These are phyloP conservation scores for Batkoa obscura DNA, from an alignment of 371 early-diverging fungal species.

Conservation along the genomic window DNA sequence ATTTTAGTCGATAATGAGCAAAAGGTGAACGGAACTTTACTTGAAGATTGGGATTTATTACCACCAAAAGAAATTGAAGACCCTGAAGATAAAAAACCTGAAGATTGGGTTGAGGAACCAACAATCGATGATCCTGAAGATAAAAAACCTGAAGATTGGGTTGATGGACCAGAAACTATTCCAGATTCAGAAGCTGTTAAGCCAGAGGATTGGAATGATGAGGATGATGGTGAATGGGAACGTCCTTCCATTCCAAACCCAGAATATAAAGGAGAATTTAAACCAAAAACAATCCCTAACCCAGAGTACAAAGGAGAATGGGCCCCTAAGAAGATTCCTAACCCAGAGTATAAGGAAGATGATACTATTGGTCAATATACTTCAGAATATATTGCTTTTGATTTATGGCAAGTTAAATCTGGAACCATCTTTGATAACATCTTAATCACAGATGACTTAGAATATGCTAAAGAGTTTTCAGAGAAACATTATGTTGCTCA, in stretches of 20 bases:
- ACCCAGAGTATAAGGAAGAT: slow-evolving; percentile 83
- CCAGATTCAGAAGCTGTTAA: slow-evolving; percentile 70
- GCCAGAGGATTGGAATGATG: slow-evolving; percentile 86
- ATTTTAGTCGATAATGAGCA: slow-evolving; percentile 38
- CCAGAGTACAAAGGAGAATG: slow-evolving; percentile 91
- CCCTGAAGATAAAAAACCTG: slow-evolving; percentile 77
- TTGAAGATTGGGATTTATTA: slow-evolving; percentile 73
- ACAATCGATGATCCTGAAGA: slow-evolving; percentile 76
- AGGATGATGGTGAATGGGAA: slow-evolving; percentile 77
- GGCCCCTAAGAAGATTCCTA: slow-evolving; percentile 73
- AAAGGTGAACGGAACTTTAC: slow-evolving; percentile 42
- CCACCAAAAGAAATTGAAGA: slow-evolving; percentile 80
- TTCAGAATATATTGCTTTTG: slow-evolving; percentile 75
- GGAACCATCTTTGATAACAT: slow-evolving; percentile 87
- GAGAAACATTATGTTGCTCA: slow-evolving; percentile 39
- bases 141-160: slow-evolving; percentile 76
- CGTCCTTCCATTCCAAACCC: slow-evolving; percentile 76
- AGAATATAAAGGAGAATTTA: slow-evolving; percentile 64
- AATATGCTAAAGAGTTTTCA: slow-evolving; percentile 38
- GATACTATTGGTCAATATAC: slow-evolving; percentile 53
- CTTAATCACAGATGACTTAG: slow-evolving; percentile 47
- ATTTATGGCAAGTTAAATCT: slow-evolving; percentile 93
- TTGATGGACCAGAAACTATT: slow-evolving; percentile 61
- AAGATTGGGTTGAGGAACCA: slow-evolving; percentile 41
- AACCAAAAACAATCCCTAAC: slow-evolving; percentile 68